Percentiles rank a stretch among this genome's conserved stretches.
These are phyloP conservation scores for Toxicodendron radicans DNA, from an alignment of 345 rosid species.

Conservation along the genomic window DNA sequence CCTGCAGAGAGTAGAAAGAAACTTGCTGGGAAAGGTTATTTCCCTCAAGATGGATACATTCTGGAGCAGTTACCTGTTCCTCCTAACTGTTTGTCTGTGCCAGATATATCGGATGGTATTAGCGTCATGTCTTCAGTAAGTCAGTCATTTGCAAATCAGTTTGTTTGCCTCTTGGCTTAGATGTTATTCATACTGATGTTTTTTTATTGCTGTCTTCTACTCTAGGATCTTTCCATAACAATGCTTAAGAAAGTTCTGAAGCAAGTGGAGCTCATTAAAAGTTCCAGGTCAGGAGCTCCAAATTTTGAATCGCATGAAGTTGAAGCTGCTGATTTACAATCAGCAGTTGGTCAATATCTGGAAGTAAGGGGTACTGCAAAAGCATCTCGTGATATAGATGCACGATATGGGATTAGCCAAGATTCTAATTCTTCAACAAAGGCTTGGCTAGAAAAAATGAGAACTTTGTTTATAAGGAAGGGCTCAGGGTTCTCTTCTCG, in stretches of 20 bases:
- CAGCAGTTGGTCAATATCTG: constrained; percentile 70
- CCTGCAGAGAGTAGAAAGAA: constrained; percentile 65
- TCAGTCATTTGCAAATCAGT: constrained; percentile 10
- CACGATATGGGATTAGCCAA: constrained; percentile 56
- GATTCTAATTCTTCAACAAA: constrained; percentile 67
- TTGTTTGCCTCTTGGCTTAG: constrained; percentile 6
- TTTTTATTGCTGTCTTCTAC: constrained; percentile 20
- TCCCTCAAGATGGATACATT: constrained; percentile 92
- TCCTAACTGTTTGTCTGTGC: constrained; percentile 91
- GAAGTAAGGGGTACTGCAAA: constrained; percentile 81
- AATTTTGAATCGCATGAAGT: constrained; percentile 82
- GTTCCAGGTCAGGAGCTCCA: constrained; percentile 76
- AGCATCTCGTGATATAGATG: constrained; percentile 58
- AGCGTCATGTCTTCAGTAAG: constrained; percentile 87
- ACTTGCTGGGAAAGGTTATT: constrained; percentile 74
- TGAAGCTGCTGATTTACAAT: constrained; percentile 72
- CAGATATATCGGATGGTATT: constrained; percentile 81
- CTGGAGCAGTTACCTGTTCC: constrained; percentile 82
- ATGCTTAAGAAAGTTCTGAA: constrained; percentile 79
- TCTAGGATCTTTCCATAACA: constrained; percentile 75
- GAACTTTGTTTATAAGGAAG: constrained; percentile 79
- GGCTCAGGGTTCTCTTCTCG: constrained; percentile 97
- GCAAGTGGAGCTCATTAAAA: constrained; percentile 64
- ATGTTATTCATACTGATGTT: constrained; percentile 1
- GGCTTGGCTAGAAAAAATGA: constrained; percentile 93